These are phyloP conservation scores for Malassezia furfur DNA, from an alignment of 1,284 basidiomycete species.

Conservation along the genomic window DNA sequence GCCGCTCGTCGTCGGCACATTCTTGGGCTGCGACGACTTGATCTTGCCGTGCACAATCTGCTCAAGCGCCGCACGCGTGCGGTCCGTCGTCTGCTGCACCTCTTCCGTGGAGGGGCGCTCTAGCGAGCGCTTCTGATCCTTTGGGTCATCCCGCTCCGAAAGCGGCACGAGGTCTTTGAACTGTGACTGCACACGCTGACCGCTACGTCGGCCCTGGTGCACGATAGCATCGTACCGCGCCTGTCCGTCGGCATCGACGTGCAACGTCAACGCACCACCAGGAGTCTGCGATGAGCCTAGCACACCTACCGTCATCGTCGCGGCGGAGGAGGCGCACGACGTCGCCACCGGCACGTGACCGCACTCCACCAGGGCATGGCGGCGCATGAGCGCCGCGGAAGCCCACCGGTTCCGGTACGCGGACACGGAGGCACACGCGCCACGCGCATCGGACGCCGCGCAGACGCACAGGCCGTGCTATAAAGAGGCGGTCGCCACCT, in stretches of 20 bases:
- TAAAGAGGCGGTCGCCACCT: not conserved
- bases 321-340: not conserved
- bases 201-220: slow-evolving; percentile 77
- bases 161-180: slow-evolving; percentile 96
- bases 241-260: slow-evolving; percentile 91
- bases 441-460: not conserved
- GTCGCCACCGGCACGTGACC: slow-evolving; percentile 1
- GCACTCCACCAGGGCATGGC: not conserved
- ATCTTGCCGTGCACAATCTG: slow-evolving; percentile 89
- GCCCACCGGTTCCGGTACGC: slow-evolving; percentile 3
- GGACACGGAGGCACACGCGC: not conserved
- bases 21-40: slow-evolving; percentile 78
- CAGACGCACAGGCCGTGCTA: not conserved
- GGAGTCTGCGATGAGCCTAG: not conserved
- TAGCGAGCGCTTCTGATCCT: slow-evolving; percentile 61
- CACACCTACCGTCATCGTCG: not conserved
- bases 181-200: slow-evolving; percentile 79
- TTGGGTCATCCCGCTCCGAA: slow-evolving; percentile 69
- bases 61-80: slow-evolving; percentile 81
- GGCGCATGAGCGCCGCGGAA: slow-evolving; percentile 3
- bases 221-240: slow-evolving; percentile 96
- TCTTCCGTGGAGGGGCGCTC: slow-evolving; percentile 86
- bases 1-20: slow-evolving; percentile 28
- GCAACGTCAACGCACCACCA: slow-evolving; percentile 67
- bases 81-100: slow-evolving; percentile 75